These are phyloP conservation scores for Coleophoma eucalyptorum DNA, from an alignment of 2,329 filamentous ascomycete species.

Conservation along the genomic window DNA sequence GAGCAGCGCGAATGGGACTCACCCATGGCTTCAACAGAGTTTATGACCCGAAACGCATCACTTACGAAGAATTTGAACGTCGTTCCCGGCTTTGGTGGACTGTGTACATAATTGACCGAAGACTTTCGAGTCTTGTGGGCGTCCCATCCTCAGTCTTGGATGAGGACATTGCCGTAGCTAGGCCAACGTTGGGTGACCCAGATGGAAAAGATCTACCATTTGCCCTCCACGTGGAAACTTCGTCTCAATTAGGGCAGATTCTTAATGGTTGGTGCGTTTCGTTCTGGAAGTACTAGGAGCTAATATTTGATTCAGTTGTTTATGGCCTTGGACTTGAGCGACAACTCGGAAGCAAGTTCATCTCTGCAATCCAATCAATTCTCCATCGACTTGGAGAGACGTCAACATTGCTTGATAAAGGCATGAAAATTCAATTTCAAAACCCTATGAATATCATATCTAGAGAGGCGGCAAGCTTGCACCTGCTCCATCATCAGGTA, in stretches of 20 bases:
- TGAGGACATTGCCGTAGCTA: neutral
- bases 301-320: neutral
- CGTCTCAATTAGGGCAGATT: neutral
- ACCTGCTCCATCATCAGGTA: neutral
- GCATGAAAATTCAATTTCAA: neutral
- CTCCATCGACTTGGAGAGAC: neutral
- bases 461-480: neutral
- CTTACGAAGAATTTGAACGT: neutral
- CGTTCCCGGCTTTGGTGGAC: neutral
- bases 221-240: neutral
- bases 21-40: neutral
- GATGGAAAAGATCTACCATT: neutral
- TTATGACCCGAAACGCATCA: neutral
- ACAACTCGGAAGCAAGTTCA: neutral
- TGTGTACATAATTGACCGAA: slow-evolving; percentile 1
- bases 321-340: slow-evolving; percentile 1
- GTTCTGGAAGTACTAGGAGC: neutral
- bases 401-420: neutral
- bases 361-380: slow-evolving; percentile 1
- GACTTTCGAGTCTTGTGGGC: neutral
- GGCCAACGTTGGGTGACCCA: neutral
- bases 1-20: neutral
- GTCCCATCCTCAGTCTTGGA: neutral
- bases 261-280: neutral
- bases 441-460: neutral